Base-by-base conservation (phyloP, 306 rosid genomes). In the Cicer arietinum region DNA sequence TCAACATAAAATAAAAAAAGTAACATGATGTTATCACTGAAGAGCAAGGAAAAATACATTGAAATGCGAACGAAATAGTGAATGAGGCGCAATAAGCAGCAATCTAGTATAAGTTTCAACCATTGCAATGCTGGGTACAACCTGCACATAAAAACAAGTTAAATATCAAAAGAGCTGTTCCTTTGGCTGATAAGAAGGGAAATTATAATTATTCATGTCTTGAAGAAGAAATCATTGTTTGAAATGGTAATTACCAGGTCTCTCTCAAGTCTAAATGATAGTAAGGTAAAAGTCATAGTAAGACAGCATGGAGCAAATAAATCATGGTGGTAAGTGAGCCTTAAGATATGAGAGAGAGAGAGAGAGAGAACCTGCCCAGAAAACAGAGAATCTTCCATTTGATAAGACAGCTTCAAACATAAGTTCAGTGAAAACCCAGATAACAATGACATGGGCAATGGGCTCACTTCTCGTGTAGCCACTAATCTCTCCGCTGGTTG, bases 391-490 rank as follows among this genome's bases (percentile, higher is more conserved):
- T 94, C 99, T 83, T 94, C 99, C 99, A 94, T 90, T 83, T 90
- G 99, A 86, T 71, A 78, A 5, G 97, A 81, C 83, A 94, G 86
- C 92, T 94, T 94, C 79, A 81, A 40, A 80, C 96, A 92, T 74
- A 90, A 85, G 97, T 92, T 92, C 88, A 92, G 86, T 46, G 99
- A 90, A 74, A 94, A 90, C 76, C 99, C 99, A 45, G 95, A 86
- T 83, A 94, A 77, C 81, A 94, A 81, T 77, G 99, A 94, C 95
- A 94, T 88, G 1, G 99, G 99, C 77, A 94, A 73, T 56, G 99
- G 99, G 89, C 67, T 89, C 73, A 92, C 97, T 94, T 94, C 99
- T 77, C 93, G 85, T 84, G 89, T 89, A 77, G 86, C 92, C 88
- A 84, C 67, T 57, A 85, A 46, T 82, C 95, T 89, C 75, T 94